A percentile compares a stretch with the other conserved stretches of the same genome.
phyloP scores from a whole-genome alignment of 2,329 filamentous ascomycete genomes.

The Fusarium odoratissimum region DNA sequence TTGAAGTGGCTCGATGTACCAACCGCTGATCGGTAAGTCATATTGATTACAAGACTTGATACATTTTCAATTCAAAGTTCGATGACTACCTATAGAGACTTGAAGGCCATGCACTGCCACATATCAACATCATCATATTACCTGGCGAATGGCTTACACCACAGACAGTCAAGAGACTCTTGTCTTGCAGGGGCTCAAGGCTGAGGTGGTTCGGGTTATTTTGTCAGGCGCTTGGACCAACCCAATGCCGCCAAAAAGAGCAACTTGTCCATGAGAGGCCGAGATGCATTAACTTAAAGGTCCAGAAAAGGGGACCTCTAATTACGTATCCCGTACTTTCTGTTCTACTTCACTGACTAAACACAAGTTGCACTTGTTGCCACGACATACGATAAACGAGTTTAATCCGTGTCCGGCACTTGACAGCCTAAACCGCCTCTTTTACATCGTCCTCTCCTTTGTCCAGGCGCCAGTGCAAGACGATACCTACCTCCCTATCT shows the following conservation, averaged over 20 bases:
- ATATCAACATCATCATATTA: not conserved
- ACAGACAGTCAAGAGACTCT: not conserved
- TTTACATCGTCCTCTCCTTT: slow-evolving; percentile 5
- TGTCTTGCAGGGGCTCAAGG: slow-evolving; percentile 6
- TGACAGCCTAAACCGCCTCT: slow-evolving; percentile 3
- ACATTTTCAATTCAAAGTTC: not conserved
- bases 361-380: slow-evolving; percentile 29
- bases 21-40: not conserved
- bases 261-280: slow-evolving; percentile 44
- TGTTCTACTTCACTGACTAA: slow-evolving; percentile 31
- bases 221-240: slow-evolving; percentile 48
- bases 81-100: not conserved
- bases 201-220: slow-evolving; percentile 37
- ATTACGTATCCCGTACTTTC: slow-evolving; percentile 22
- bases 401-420: not conserved
- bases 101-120: not conserved
- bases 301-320: slow-evolving; percentile 49
- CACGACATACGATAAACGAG: slow-evolving; percentile 36
- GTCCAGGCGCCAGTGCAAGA: slow-evolving; percentile 15
- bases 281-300: slow-evolving; percentile 41
- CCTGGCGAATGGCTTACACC: not conserved
- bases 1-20: not conserved
- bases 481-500: not conserved
- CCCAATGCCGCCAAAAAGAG: slow-evolving; percentile 41
- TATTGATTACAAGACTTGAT: not conserved